phyloP scores from a whole-genome alignment of 371 early-diverging fungal species.

The Mortierella sp. region DNA sequence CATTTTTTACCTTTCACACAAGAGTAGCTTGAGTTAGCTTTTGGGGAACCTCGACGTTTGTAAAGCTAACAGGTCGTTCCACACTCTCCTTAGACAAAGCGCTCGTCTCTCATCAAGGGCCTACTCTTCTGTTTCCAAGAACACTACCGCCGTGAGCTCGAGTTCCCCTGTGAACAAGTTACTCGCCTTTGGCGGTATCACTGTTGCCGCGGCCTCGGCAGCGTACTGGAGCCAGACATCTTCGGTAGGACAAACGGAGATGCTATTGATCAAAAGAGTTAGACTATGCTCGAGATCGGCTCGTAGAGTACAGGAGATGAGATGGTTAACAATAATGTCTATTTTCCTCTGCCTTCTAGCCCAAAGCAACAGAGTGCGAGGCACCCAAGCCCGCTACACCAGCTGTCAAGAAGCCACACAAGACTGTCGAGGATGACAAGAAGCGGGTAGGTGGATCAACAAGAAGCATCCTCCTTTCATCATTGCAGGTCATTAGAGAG shows the following conservation, averaged over 20 bases:
- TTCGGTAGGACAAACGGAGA: slow-evolving; percentile 14
- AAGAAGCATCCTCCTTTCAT: background rate
- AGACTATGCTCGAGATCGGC: no score
- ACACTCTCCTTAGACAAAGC: no score
- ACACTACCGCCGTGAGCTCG: no score
- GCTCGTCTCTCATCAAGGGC: no score
- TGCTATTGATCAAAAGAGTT: background rate
- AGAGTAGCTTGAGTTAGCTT: no score
- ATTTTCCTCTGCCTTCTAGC: slow-evolving; percentile 3
- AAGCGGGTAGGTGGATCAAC: slow-evolving; percentile 28
- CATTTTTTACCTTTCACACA: no score
- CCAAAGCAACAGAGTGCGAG: slow-evolving; percentile 30
- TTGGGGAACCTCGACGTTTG: no score
- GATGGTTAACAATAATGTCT: background rate
- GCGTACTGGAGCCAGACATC: slow-evolving; percentile 46
- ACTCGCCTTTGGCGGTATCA: slow-evolving; percentile 16
- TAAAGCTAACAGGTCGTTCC: no score
- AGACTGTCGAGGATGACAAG: slow-evolving; percentile 31
- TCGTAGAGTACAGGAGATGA: background rate
- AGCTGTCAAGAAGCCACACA: slow-evolving; percentile 22
- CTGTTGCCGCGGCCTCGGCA: slow-evolving; percentile 23
- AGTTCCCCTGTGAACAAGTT: no score
- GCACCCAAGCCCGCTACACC: slow-evolving; percentile 29
- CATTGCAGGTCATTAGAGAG: background rate
- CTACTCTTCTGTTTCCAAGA: no score